phyloP scores from a whole-genome alignment of 2,329 filamentous ascomycete genomes.

The Fusarium phyllophilum region DNA sequence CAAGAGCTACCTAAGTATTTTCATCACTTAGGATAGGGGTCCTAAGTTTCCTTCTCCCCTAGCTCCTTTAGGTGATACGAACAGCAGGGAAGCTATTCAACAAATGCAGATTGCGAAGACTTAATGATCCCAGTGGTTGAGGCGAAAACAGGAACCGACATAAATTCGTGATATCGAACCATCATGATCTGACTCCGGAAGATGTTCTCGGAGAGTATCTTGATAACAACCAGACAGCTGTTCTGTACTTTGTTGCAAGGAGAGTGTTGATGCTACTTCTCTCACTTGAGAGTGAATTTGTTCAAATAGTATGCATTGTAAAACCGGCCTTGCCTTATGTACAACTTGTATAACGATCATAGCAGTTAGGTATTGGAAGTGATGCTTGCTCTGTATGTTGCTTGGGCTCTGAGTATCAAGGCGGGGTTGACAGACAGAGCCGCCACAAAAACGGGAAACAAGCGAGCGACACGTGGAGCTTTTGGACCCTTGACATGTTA shows the following conservation, averaged over 20 bases:
- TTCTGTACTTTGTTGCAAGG: no score
- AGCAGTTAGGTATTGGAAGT: not conserved
- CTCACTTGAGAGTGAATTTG: not conserved
- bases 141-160: not conserved
- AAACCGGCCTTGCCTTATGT: not conserved
- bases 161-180: slow-evolving; percentile 40
- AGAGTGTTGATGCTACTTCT: not conserved
- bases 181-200: slow-evolving; percentile 38
- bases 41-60: not conserved
- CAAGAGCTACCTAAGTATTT: not conserved
- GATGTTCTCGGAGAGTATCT: slow-evolving; percentile 10
- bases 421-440: slow-evolving; percentile 22
- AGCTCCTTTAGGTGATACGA: not conserved
- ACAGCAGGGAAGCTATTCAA: not conserved
- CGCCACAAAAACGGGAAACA: slow-evolving; percentile 17
- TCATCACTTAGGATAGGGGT: not conserved
- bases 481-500: slow-evolving; percentile 19
- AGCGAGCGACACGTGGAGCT: slow-evolving; percentile 30
- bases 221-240: no score
- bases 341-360: not conserved
- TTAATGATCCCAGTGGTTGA: not conserved
- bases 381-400: not conserved
- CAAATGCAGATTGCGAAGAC: not conserved
- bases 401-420: not conserved
- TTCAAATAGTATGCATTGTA: not conserved